Evolutionary conservation across 768 basidiomycete genomes (phyloP).

Genomic region (Paxillus rubicundulus): DNA sequence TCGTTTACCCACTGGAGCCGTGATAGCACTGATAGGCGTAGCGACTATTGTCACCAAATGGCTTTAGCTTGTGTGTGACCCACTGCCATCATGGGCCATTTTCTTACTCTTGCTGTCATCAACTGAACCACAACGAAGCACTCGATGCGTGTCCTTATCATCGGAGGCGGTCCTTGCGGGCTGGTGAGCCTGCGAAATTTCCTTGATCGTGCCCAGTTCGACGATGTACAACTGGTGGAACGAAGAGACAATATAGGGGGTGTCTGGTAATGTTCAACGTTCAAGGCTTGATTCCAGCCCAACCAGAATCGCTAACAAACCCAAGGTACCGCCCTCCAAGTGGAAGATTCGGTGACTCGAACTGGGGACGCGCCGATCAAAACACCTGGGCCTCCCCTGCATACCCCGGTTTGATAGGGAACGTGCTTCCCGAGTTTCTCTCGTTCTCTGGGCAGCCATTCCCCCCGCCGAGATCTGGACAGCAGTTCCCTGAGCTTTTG

Average conservation of each 20-base stretch:
- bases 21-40: no score
- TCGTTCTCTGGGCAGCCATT: conserved; percentile 32
- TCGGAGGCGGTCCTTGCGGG: conserved; percentile 49
- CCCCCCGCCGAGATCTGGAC: conserved; percentile 19
- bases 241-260: conserved; percentile 47
- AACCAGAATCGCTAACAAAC: background rate
- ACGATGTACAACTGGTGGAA: conserved; percentile 45
- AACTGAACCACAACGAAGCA: background rate
- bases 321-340: conserved; percentile 14
- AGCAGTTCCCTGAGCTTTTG: conserved; percentile 29
- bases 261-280: conserved; percentile 40
- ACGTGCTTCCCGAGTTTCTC: conserved; percentile 44
- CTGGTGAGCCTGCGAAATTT: conserved; percentile 51
- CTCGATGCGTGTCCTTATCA: conserved; percentile 34
- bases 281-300: background rate
- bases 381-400: conserved; percentile 45
- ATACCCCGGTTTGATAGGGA: conserved; percentile 48
- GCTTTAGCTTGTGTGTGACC: background rate
- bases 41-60: no score
- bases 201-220: conserved; percentile 39
- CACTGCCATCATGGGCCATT: background rate
- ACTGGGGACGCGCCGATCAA: background rate
- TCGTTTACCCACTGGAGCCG: no score
- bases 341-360: background rate
- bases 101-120: background rate